These are phyloP conservation scores for Uronychia binucleata DNA, from an alignment of 73 alveolate genomes.

Conservation along the genomic window DNA sequence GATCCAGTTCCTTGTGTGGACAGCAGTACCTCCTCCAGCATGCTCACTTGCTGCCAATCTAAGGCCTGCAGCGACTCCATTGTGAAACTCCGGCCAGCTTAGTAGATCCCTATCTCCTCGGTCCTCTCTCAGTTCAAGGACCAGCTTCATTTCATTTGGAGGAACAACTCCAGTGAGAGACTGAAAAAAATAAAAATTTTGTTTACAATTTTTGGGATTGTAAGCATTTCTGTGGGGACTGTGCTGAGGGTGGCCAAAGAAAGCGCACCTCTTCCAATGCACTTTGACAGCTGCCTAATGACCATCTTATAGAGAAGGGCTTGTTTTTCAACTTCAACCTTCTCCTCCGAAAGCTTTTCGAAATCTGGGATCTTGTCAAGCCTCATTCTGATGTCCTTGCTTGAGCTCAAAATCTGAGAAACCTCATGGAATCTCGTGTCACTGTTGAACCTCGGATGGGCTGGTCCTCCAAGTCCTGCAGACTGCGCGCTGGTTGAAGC, in stretches of 20 bases:
- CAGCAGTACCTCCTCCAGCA: constrained; percentile 67
- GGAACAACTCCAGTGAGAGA: constrained; percentile 85
- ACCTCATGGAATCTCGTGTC: constrained; percentile 72
- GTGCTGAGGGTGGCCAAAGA: constrained; percentile 90
- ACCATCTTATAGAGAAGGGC: constrained; percentile 81
- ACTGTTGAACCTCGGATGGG: constrained; percentile 30
- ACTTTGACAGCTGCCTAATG: constrained; percentile 85
- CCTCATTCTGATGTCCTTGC: constrained; percentile 44
- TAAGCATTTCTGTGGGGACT: constrained; percentile 90
- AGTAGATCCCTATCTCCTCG: constrained; percentile 78
- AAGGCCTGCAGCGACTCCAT: constrained; percentile 97
- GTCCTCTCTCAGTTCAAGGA: constrained; percentile 76
- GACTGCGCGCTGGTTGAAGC: not conserved
- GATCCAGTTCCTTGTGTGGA: constrained; percentile 95
- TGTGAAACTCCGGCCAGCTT: constrained; percentile 98
- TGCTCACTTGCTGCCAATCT: constrained; percentile 74
- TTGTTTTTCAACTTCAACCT: constrained; percentile 80
- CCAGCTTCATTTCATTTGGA: constrained; percentile 78
- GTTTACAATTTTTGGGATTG: constrained; percentile 80
- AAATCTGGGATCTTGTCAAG: constrained; percentile 40
- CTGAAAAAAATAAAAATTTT: not conserved
- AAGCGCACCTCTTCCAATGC: constrained; percentile 96
- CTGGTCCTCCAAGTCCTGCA: constrained; percentile 21
- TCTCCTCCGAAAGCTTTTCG: constrained; percentile 66
- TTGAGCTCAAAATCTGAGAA: constrained; percentile 43